Base-by-base conservation (phyloP, 306 rosid species). In the Calophaca sinica region DNA sequence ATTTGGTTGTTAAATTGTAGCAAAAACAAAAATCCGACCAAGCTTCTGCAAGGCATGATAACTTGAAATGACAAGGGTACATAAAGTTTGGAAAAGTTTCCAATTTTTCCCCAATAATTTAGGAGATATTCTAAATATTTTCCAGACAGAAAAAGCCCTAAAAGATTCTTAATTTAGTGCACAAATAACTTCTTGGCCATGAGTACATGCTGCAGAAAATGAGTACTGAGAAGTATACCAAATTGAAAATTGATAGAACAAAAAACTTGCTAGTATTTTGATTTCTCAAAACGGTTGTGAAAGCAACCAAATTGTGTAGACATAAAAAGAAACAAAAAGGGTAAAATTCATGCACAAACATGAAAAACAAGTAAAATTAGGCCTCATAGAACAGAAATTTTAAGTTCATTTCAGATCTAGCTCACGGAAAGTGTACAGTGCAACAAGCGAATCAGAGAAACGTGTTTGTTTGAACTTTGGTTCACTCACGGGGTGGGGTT, bases 381-480 rank as follows among this genome's bases (percentile, higher is more conserved):
- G 63, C 33, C 50, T 77, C 70, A 77, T 6, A 58, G 33, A 29
- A 58, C 33, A 7, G 20, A 11, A 5, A 20, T 20, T 54, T 5
- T 5, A 46, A 48, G 28, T 8, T 9, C 2, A 48, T 59, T 72
- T 58, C 74, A 79, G 78, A 79, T 79, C 83, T 79, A 79, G 7
- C 53, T 35, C 45, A 42, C 32, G n/a, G 50, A 41, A 51, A 52
- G 48, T 31, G 39, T 32, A 53, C 4, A 41, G 61, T 5, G 59
- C 57, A 39, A 65, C 48, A 62, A 71, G 15, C 8, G 38, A 6
- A 62, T 39, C 59, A 71, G 62, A 35, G 74, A 78, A 44, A 59
- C 33, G 15, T 62, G 48, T 36, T 62, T 41, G 54, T 9, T 73
- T 26, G 15, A 9, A 50, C 63, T 80, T 71, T 67, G 44, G 48